phyloP scores from a whole-genome alignment of 2,329 filamentous ascomycete species.

The Fusarium sarcochroum region DNA sequence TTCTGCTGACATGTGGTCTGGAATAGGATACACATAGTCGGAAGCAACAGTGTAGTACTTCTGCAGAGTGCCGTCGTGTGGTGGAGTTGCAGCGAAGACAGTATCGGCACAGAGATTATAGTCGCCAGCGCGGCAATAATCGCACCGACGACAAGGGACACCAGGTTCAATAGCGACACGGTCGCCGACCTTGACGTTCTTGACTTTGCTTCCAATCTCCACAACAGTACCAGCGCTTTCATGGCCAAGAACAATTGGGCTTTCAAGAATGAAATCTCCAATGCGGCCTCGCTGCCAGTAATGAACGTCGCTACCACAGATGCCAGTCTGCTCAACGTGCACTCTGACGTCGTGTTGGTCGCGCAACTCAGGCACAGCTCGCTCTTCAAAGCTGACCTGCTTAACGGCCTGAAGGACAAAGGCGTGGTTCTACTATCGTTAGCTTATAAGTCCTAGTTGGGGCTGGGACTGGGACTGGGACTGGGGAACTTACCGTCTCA shows the following conservation, averaged over 20 bases:
- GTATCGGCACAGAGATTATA: conserved; percentile 61
- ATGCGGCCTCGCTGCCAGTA: conserved; percentile 64
- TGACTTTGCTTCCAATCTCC: conserved; percentile 58
- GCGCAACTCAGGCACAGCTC: conserved; percentile 56
- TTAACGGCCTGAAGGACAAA: conserved; percentile 63
- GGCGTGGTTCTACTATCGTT: conserved; percentile 57
- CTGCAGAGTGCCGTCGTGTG: conserved; percentile 63
- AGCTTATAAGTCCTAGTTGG: background rate
- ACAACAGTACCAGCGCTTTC: conserved; percentile 60
- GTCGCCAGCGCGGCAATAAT: conserved; percentile 56
- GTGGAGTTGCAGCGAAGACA: conserved; percentile 65
- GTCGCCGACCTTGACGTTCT: conserved; percentile 59
- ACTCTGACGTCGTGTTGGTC: conserved; percentile 60
- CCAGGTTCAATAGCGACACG: conserved; percentile 65
- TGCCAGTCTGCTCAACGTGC: conserved; percentile 61
- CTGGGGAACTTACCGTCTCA: background rate
- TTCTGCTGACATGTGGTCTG: conserved; percentile 59
- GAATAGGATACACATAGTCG: conserved; percentile 64
- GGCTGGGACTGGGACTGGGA: no score
- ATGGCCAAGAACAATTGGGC: conserved; percentile 63
- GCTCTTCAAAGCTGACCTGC: conserved; percentile 61
- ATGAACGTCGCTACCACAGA: conserved; percentile 63
- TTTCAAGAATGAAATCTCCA: conserved; percentile 60
- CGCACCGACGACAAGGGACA: conserved; percentile 60
- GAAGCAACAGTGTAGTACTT: conserved; percentile 63